Evolutionary conservation across 768 basidiomycete species (phyloP), one percentile per base, ranked within the genome.

Genomic region (Russula emetica): DNA sequence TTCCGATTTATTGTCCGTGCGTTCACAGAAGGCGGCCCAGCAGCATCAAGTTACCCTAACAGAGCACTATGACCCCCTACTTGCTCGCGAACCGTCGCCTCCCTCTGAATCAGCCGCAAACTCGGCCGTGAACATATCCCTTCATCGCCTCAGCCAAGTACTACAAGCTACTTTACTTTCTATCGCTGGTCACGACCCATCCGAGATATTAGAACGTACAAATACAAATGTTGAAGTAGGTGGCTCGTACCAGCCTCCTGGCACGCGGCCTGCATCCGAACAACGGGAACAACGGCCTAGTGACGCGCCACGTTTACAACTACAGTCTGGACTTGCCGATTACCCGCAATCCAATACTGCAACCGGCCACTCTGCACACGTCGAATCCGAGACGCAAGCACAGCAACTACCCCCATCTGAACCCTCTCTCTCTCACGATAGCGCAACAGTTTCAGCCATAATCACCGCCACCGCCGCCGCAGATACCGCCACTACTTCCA

Each of bases 1-100:
- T 52, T 60, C 30, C n/a, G 5, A 14, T 22, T 52, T 9, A 54
- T 56, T 16, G 11, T 32, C 34, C 38, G 16, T 30, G 61, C 55
- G 34, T 52, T 54, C 55, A 44, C 72, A 98, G 94, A 76, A 89
- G 66, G 92, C 94, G n/a, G 90, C 94, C 0, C 91, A 94, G 71
- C 88, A 89, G 66, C 93, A 98, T 71, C 92, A 97, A 70, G 79
- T 88, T 11, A 90, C 88, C 0, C 77, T 98, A 16, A 89, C 89
- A 56, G 85, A 88, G 55, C 94, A 98, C 72, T 98, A 98, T 74
- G 94, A 98, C 72, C 76, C 80, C 13, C 81, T 98, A 11, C 83
- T 98, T 84, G 3, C 86, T 84, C 50, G 88, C 88, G 68, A 79
- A 79, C 18, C 82, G 34, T 77, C 74, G 49, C 74, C 81, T 59